Conservation (phyloP, 2,329 filamentous ascomycete species). For the Ceratocystis cacaofunesta region DNA sequence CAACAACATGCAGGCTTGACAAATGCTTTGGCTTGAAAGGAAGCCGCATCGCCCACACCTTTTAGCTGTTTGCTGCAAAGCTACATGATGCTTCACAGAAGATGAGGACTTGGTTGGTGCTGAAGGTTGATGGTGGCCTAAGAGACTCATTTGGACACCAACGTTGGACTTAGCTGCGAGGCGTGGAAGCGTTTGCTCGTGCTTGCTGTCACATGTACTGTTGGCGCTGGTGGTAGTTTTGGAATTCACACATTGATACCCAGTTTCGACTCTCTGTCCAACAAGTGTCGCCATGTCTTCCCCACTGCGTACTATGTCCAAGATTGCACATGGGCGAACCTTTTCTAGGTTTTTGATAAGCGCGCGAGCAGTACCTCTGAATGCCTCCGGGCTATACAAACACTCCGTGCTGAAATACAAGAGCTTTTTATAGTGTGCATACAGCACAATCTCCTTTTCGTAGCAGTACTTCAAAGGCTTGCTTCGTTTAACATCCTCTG, state of each 20-base stretch:
- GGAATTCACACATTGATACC: conserved; percentile 1
- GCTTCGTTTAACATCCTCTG: conserved; percentile 83
- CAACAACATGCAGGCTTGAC: conserved; percentile 82
- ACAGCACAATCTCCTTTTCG: conserved; percentile 96
- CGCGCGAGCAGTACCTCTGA: conserved; percentile 77
- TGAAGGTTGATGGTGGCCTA: not conserved
- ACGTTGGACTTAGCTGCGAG: not conserved
- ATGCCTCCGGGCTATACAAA: conserved; percentile 95
- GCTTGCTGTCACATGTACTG: not conserved
- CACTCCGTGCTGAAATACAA: conserved; percentile 99
- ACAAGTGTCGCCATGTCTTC: conserved; percentile 93
- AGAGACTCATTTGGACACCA: not conserved
- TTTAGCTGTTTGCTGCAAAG: conserved; percentile 57
- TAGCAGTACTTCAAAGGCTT: conserved; percentile 98
- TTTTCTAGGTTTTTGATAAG: conserved; percentile 92
- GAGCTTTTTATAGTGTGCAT: conserved; percentile 89
- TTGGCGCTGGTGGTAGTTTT: not conserved
- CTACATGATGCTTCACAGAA: not conserved
- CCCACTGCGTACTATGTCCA: conserved; percentile 87
- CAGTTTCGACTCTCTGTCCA: not conserved
- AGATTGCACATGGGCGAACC: conserved; percentile 80
- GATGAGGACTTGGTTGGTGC: not conserved
- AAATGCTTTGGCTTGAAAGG: conserved; percentile 84
- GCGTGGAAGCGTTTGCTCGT: not conserved
- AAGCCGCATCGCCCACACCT: conserved; percentile 83